Evolutionary conservation across 768 basidiomycete species (phyloP), one percentile per base, ranked within the genome.

Genomic region (Russula sp.): DNA sequence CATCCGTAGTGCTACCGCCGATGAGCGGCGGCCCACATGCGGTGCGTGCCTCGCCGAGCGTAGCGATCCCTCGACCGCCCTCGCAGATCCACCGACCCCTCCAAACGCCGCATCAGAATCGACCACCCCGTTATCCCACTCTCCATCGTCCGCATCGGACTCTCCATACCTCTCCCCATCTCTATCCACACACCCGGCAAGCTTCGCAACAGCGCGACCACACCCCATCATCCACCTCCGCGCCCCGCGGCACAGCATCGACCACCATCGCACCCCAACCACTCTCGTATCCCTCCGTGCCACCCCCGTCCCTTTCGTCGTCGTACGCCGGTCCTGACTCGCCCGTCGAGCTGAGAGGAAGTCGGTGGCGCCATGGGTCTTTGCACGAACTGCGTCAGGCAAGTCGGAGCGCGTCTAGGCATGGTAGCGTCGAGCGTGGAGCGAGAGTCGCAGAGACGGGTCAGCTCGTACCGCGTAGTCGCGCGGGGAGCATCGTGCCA

Each of bases 271-370:
- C 77, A 70, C 10, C 74, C 71, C 73, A 76, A 55, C 73, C 79
- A 16, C 78, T 93, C 57, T 82, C 89, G 5, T 94, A 94, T 69
- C 91, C 91, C 0, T 86, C 85, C 7, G 92, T 92, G 0, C 91
- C 92, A 2, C 91, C 91, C 13, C 91, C 91, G 3, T 89, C 88
- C 1, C 74, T 91, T 30, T 89, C 88, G 6, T 89, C 87, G 8
- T 89, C 88, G 1, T 69, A 63, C 18, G 64, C 64, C 16, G 64
- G 64, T 2, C 64, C 66, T 6, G 66, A 68, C 57, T 69, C 68
- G 51, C 68, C 66, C 24, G 65, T 76, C 71, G 68, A 76, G 71
- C 67, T 69, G 22, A 72, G 74, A 26, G 74, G 73, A 10, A 73
- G 71, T 60, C 61, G 70, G 44, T 75, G 75, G 60, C 69, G 74